A percentile compares a stretch with the other conserved stretches of the same genome.
These are phyloP conservation scores for Diplocarpon rosae DNA, from an alignment of 2,329 filamentous ascomycete genomes.

Conservation along the genomic window DNA sequence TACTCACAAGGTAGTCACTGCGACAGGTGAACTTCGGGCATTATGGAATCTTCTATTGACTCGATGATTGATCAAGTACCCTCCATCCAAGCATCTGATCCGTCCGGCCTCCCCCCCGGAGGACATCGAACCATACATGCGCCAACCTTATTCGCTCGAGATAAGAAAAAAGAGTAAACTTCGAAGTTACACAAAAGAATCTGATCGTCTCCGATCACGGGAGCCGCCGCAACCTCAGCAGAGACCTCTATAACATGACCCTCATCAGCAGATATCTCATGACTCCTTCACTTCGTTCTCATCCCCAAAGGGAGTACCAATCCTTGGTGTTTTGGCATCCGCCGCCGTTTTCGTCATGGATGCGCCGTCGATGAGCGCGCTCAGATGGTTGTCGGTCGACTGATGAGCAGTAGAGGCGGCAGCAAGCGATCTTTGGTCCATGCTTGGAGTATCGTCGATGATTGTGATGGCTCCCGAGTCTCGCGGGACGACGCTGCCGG, in stretches of 20 bases:
- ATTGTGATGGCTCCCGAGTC: slow-evolving; percentile 38
- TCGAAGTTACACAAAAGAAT: slow-evolving; percentile 21
- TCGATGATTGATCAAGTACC: background rate
- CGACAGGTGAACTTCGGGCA: background rate
- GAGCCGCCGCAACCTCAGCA: slow-evolving; percentile 1
- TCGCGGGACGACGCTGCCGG: slow-evolving; percentile 20
- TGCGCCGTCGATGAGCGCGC: slow-evolving; percentile 45
- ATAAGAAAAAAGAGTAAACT: slow-evolving; percentile 1
- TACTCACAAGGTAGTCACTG: background rate
- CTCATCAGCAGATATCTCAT: slow-evolving; percentile 11
- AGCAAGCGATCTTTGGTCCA: slow-evolving; percentile 48
- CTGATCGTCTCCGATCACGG: slow-evolving; percentile 10
- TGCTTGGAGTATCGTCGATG: slow-evolving; percentile 37
- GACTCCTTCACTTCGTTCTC: slow-evolving; percentile 43
- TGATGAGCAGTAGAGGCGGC: slow-evolving; percentile 36
- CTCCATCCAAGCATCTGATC: too few species aligned
- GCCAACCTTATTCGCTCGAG: slow-evolving; percentile 13
- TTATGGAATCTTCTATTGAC: background rate
- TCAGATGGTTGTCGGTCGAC: slow-evolving; percentile 37
- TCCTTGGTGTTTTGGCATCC: slow-evolving; percentile 19
- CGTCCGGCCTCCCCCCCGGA: background rate
- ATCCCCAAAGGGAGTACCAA: slow-evolving; percentile 45
- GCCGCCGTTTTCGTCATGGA: slow-evolving; percentile 16
- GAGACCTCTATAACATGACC: slow-evolving; percentile 1
- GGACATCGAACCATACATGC: slow-evolving; percentile 6